Conservation (phyloP, 768 basidiomycete genomes). For the Imleria badia region DNA sequence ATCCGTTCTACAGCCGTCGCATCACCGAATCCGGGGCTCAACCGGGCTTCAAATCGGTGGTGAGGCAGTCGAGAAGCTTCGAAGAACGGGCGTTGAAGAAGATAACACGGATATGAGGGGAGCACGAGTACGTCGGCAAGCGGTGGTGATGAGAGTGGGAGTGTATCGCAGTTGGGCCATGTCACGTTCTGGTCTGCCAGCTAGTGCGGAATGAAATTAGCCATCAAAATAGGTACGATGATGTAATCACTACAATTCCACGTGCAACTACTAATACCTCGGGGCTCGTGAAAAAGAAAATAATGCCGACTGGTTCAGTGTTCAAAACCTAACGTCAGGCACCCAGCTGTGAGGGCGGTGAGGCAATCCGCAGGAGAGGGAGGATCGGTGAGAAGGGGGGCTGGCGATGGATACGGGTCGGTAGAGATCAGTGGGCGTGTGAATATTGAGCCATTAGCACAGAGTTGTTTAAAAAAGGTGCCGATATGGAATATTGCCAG, state of each 20-base stretch:
- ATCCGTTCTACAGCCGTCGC: conserved; percentile 17
- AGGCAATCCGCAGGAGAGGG: not conserved
- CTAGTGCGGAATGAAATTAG: conserved; percentile 16
- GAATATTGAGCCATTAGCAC: conserved; percentile 30
- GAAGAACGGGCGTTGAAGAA: conserved; percentile 4
- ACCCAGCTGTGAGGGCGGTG: no score
- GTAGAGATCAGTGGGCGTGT: conserved; percentile 24
- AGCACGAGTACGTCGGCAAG: conserved; percentile 3
- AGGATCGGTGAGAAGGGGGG: not conserved
- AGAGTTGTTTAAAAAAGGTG: conserved; percentile 36
- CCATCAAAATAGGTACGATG: conserved; percentile 25
- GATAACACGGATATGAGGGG: conserved; percentile 19
- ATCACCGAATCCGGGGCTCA: conserved; percentile 1
- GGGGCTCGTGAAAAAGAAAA: conserved; percentile 11
- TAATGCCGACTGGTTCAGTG: not conserved
- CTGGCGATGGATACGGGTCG: not conserved
- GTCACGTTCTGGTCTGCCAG: conserved; percentile 13
- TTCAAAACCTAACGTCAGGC: not conserved
- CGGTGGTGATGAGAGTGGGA: not conserved
- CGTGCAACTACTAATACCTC: conserved; percentile 13
- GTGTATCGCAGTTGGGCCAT: not conserved
- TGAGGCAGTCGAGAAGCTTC: not conserved
- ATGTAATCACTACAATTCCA: conserved; percentile 26
- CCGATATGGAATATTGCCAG: conserved; percentile 41
- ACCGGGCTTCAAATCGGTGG: not conserved